Evolutionary conservation across 108 stramenopile species (phyloP), one percentile per base, ranked within the genome.

Genomic region (Nitzschia sp.): DNA sequence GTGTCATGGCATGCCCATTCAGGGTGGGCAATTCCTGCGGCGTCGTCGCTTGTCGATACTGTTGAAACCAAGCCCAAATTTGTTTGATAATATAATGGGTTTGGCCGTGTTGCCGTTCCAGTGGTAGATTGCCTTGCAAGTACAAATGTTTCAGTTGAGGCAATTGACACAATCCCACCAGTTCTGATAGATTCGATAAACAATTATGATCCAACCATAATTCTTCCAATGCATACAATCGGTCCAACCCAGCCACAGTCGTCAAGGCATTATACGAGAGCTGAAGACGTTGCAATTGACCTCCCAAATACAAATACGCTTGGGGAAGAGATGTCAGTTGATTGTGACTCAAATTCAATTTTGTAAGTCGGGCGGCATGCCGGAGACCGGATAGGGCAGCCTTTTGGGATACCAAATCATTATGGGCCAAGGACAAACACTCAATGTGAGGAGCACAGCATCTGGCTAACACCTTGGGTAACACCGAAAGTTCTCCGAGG

Each of bases 261-360:
- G 52, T 46, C 50, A 95, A 59, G 22, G 68, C 50, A 73, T 95
- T 95, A 30, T 86, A 54, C 1, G 86, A 73, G 47, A 95, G 60
- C 16, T 82, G 64, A 28, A 95, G 73, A 41, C 75, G 74, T 46
- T 78, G 78, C 5, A 94, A 57, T 57, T 94, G 63, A 0, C 64
- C 91, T 2, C 93, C 90, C 56, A 88, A 56, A 41, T 73, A 75
- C 21, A 56, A 54, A 69, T 77, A 53, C 33, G 72, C 87, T 64
- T 72, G 23, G 15, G 63, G 58, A 32, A 77, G 61, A 68, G 58
- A 63, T 31, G 58, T 59, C 13, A 94, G 34, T 33, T 77, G 66
- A 58, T 95, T 95, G 83, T 76, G 74, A 4, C 82, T 82, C 45
- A 92, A 63, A 68, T 95, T 83, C 22, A 95, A 66, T 19, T 68